Evolutionary conservation across 1,284 basidiomycete genomes (phyloP), one percentile per base, ranked within the genome.

Genomic region (Apiotrichum montevideense): DNA sequence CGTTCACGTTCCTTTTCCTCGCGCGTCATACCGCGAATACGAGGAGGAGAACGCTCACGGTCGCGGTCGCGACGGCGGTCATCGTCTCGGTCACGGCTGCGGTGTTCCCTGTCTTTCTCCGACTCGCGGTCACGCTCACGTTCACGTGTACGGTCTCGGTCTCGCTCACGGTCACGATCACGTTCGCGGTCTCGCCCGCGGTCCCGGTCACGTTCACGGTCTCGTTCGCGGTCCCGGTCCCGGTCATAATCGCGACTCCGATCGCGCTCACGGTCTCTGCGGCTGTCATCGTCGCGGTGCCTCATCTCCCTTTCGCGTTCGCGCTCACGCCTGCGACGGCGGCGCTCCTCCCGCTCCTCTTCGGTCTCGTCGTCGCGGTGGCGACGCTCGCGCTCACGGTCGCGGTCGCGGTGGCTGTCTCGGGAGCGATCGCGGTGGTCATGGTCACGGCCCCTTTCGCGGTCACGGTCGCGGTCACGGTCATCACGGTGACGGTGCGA

Each of bases 401-500:
- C 52, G 54, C 85, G 79, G 70, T 84, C 84, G 58, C 85, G 80
- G 42, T 85, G 79, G 29, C 48, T 39, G 47, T 39, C 47, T 41
- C 15, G 40, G 37, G 9, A 9, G 37, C 64, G 60, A 7, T 58
- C 58, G 6, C 57, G 57, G 14, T 59, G 56, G 32, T 85, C 79
- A 45, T 80, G 53, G 34, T 49, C 40, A 29, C 63, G 57, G 41
- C 61, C 55, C 84, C 85, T 57, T 85, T 61, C 58, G 8, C 51
- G 44, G 15, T 39, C 47, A 43, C 67, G 63, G 33, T 72, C 71
- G 29, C 66, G 57, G 49, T 68, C 63, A 32, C 63, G 44, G 49
- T 60, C 54, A 37, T 64, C 52, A 37, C 68, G 65, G 53, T 68
- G 65, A 39, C 63, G 62, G 42, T 65, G 62, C 9, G 62, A 61